Evolutionary conservation across 495 filamentous ascomycete genomes (phyloP).

Genomic region (Patellaria atrata): DNA sequence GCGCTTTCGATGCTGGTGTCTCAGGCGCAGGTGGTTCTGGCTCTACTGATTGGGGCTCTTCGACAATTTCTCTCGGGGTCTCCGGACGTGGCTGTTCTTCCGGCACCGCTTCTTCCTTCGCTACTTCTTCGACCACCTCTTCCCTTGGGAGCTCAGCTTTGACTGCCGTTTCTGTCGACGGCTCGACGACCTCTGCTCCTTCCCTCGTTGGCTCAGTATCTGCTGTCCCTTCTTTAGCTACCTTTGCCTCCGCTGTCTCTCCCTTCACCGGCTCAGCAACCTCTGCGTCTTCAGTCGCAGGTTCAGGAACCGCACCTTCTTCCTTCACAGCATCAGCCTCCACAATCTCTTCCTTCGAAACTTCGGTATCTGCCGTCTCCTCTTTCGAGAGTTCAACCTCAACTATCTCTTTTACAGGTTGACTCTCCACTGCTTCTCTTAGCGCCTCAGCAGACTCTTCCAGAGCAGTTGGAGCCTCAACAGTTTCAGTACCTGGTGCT

Average conservation of each 20-base stretch:
- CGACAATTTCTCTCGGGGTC: not conserved
- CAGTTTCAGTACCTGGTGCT: conserved; percentile 3
- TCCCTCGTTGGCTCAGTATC: too few species aligned
- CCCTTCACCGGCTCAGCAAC: not conserved
- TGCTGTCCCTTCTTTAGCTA: not conserved
- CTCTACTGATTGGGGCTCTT: conserved; percentile 1
- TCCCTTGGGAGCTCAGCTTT: conserved; percentile 1
- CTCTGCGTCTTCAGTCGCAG: conserved; percentile 1
- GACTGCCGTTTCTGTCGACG: not conserved
- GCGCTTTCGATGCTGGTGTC: not conserved
- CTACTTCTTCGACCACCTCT: not conserved
- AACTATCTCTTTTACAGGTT: too few species aligned
- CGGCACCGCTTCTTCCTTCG: not conserved
- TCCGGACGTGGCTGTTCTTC: not conserved
- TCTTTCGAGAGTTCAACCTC: too few species aligned
- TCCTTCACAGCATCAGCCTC: too few species aligned
- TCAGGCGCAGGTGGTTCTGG: not conserved
- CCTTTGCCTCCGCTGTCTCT: conserved; percentile 1
- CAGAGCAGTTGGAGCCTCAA: conserved; percentile 5
- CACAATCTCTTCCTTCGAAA: too few species aligned
- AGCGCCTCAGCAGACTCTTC: conserved; percentile 4
- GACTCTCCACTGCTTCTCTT: not conserved
- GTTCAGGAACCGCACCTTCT: too few species aligned
- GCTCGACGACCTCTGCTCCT: not conserved
- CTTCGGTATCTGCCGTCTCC: too few species aligned